Base-by-base conservation (phyloP, 176 grass and related monocot genomes). In the Phragmites australis region DNA sequence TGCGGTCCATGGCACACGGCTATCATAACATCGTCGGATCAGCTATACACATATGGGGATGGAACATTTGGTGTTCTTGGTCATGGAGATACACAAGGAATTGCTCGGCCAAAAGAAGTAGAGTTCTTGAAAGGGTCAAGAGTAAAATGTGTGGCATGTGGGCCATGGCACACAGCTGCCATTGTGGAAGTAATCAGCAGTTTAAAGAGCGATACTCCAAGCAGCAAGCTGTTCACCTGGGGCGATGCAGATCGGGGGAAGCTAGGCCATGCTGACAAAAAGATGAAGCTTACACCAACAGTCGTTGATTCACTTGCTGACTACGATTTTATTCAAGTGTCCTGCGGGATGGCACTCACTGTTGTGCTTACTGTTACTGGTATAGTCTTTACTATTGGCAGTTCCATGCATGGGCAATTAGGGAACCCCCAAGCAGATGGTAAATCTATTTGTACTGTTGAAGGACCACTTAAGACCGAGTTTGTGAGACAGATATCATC, bases 51-150 rank as follows among this genome's bases (percentile, higher is more conserved):
- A 75, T 98, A 91, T 63, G 95, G 95, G 15, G 92, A 98, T 66
- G 90, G 92, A 49, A 94, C 92, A 78, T 98, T 98, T 82, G 95
- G 92, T 46, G 88, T 98, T 84, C 95, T 98, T 74, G 95, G 95
- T 32, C 95, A 98, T 65, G 95, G 92, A 30, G 72, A 93, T 85
- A 79, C 78, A 4, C 83, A 88, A 71, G 86, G 88, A 87, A 50
- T 91, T 88, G 50, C 81, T 78, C 88, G 45, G 57, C 95, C 92
- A 34, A 94, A 91, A 85, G 85, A 89, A 82, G 92, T 97, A 19
- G 88, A 93, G 57, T 92, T 78, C 55, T 88, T 98, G 19, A 98
- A 94, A 86, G 95, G 92, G 22, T 70, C 85, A 60, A 79, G 60
- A 81, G 90, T 94, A 54, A 94, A 88, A 79, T 98, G 85, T 5